Evolutionary conservation across 2,329 filamentous ascomycete species (phyloP).

Genomic region (Ceratocystis eucalypticola): DNA sequence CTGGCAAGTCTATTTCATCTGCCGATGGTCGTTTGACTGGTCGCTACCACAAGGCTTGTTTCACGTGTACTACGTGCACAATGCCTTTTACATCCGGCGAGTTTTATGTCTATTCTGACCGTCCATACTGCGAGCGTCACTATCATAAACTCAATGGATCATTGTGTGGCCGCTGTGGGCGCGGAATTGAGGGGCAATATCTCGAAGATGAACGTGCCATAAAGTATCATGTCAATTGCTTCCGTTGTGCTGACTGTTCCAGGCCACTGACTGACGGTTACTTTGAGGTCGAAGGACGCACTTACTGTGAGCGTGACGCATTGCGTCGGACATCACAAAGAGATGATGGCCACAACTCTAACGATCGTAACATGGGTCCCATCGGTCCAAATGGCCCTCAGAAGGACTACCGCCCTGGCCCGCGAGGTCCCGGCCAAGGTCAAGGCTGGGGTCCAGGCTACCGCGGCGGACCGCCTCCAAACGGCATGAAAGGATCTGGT

Average conservation of each 20-base stretch:
- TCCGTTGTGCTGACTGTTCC: slow-evolving; percentile 70
- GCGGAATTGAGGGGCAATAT: slow-evolving; percentile 87
- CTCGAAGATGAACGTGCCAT: slow-evolving; percentile 63
- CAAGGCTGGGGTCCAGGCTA: slow-evolving; percentile 4
- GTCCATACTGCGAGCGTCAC: slow-evolving; percentile 80
- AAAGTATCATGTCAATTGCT: slow-evolving; percentile 80
- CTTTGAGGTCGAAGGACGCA: slow-evolving; percentile 68
- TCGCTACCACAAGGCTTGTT: slow-evolving; percentile 88
- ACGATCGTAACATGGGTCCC: slow-evolving; percentile 19
- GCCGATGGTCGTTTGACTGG: slow-evolving; percentile 85
- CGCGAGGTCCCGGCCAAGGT: slow-evolving; percentile 15
- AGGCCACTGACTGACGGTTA: slow-evolving; percentile 68
- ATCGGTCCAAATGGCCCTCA: slow-evolving; percentile 10
- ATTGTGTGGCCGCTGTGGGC: slow-evolving; percentile 64
- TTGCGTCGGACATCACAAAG: slow-evolving; percentile 35
- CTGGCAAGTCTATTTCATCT: slow-evolving; percentile 84
- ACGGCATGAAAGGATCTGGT: slow-evolving; percentile 21
- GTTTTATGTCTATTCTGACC: slow-evolving; percentile 81
- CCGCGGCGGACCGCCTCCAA: slow-evolving; percentile 20
- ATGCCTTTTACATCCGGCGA: slow-evolving; percentile 73
- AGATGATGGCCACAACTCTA: slow-evolving; percentile 7
- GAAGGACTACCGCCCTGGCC: slow-evolving; percentile 10
- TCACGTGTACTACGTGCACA: slow-evolving; percentile 75
- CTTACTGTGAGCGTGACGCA: slow-evolving; percentile 82
- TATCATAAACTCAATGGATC: slow-evolving; percentile 88